A percentile compares a stretch with the other conserved stretches of the same genome.
phyloP scores from a whole-genome alignment of 2,329 filamentous ascomycete species.

The Colletotrichum acutatum region DNA sequence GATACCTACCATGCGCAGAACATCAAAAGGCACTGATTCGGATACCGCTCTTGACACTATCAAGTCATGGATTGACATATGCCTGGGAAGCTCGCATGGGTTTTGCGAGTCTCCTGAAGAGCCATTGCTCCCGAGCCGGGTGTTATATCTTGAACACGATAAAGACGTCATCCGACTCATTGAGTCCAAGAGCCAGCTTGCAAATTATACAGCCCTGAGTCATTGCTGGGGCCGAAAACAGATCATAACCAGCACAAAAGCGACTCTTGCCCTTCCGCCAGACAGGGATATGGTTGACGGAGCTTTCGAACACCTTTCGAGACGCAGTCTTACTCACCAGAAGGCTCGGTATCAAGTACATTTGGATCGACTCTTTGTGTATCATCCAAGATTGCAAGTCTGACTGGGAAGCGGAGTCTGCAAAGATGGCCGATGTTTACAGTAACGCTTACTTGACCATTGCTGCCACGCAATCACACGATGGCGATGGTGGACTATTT shows the following conservation, averaged over 20 bases:
- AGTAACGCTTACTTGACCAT: constrained; percentile 13
- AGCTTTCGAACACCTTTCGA: constrained; percentile 26
- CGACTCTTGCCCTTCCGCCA: neutral
- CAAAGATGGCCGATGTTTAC: constrained; percentile 25
- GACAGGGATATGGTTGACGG: neutral
- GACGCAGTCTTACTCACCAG: constrained; percentile 29
- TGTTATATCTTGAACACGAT: too few relatives aligned
- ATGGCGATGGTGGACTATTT: constrained; percentile 2
- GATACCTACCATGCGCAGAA: too few relatives aligned
- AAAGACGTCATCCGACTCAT: too few relatives aligned
- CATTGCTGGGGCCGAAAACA: constrained; percentile 27
- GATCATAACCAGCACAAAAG: neutral
- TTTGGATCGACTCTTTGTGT: constrained; percentile 38
- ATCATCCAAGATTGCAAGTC: constrained; percentile 35
- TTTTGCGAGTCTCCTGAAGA: too few relatives aligned
- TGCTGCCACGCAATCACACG: constrained; percentile 2
- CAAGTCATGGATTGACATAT: too few relatives aligned
- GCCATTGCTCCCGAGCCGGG: too few relatives aligned
- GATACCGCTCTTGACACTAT: too few relatives aligned
- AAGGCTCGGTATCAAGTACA: constrained; percentile 29
- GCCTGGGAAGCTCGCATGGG: too few relatives aligned
- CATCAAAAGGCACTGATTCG: too few relatives aligned
- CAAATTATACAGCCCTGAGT: neutral
- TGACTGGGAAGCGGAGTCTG: constrained; percentile 34
- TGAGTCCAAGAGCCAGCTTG: too few relatives aligned